Percentiles rank a stretch among this genome's conserved stretches.
These are phyloP conservation scores for Neovahlkampfia damariscottae DNA, from an alignment of 78 protist genomes.

Conservation along the genomic window DNA sequence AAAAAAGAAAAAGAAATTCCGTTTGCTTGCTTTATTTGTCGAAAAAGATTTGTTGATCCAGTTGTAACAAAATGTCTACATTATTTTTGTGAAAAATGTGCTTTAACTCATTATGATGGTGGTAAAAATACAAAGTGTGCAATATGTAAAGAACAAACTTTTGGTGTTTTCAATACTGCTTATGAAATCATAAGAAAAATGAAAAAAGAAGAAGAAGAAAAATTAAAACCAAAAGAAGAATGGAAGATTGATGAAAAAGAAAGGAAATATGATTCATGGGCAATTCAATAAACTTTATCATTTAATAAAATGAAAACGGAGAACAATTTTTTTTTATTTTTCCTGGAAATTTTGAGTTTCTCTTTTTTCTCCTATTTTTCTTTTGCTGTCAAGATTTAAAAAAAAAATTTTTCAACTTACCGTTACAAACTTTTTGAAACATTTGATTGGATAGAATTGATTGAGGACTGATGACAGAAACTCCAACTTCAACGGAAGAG, in stretches of 20 bases:
- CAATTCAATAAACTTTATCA: no score
- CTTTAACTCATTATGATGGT: constrained; percentile 5
- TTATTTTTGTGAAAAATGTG: constrained; percentile 19
- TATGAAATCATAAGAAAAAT: constrained; percentile 10
- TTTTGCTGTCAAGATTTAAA: no score
- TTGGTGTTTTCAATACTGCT: constrained; percentile 24
- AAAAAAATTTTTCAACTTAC: no score
- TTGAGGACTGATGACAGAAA: no score
- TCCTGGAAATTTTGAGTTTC: no score
- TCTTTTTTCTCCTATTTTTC: no score
- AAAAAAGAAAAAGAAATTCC: constrained; percentile 1
- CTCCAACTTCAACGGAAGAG: no score
- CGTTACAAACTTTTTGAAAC: no score
- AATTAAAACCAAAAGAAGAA: not conserved
- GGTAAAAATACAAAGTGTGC: not conserved
- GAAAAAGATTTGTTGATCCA: constrained; percentile 1
- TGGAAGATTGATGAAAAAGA: not conserved
- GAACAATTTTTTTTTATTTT: no score
- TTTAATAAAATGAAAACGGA: no score
- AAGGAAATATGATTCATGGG: no score
- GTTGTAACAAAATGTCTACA: constrained; percentile 10
- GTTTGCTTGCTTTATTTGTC: constrained; percentile 7
- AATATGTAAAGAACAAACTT: constrained; percentile 3
- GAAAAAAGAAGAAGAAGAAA: not conserved
- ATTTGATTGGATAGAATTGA: no score